phyloP scores from a whole-genome alignment of 352 stramenopile genomes.

The Pythium periplocum region DNA sequence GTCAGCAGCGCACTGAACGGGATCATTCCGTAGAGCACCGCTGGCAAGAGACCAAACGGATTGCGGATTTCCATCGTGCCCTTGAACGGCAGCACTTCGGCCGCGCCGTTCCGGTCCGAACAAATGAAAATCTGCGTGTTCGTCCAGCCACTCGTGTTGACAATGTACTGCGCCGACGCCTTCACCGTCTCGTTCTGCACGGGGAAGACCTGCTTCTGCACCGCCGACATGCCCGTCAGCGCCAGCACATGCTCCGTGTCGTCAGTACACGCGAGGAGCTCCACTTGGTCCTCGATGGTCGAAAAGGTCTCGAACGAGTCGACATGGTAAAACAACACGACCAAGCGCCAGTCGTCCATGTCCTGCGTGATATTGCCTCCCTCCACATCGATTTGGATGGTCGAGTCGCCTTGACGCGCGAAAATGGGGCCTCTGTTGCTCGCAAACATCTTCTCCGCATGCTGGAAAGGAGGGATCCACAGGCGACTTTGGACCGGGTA shows the following conservation, averaged over 20 bases:
- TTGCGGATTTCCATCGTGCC: conserved; percentile 79
- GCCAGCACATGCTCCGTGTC: conserved; percentile 10
- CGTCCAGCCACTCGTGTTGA: conserved; percentile 66
- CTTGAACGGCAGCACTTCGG: conserved; percentile 50
- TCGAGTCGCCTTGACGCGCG: conserved; percentile 54
- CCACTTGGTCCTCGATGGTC: conserved; percentile 59
- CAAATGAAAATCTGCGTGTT: conserved; percentile 82
- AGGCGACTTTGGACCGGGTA: conserved; percentile 65
- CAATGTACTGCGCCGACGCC: conserved; percentile 46
- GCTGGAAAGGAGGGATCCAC: conserved; percentile 78
- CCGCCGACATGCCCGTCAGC: conserved; percentile 53
- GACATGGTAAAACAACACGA: conserved; percentile 83
- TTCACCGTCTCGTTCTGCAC: conserved; percentile 52
- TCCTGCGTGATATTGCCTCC: conserved; percentile 63
- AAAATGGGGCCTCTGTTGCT: conserved; percentile 66
- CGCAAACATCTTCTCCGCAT: conserved; percentile 84
- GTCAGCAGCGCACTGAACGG: conserved; percentile 76
- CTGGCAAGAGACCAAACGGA: conserved; percentile 73
- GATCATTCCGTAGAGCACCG: conserved; percentile 80
- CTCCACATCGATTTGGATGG: conserved; percentile 60
- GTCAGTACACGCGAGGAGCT: conserved; percentile 62
- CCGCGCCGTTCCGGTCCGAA: conserved; percentile 39
- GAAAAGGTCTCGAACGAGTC: conserved; percentile 60
- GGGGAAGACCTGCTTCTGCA: conserved; percentile 58
- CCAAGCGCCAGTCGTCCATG: conserved; percentile 67